A percentile compares a stretch with the other conserved stretches of the same genome.
These are phyloP conservation scores for Cochlearia excelsa DNA, from an alignment of 345 rosid genomes.

Conservation along the genomic window DNA sequence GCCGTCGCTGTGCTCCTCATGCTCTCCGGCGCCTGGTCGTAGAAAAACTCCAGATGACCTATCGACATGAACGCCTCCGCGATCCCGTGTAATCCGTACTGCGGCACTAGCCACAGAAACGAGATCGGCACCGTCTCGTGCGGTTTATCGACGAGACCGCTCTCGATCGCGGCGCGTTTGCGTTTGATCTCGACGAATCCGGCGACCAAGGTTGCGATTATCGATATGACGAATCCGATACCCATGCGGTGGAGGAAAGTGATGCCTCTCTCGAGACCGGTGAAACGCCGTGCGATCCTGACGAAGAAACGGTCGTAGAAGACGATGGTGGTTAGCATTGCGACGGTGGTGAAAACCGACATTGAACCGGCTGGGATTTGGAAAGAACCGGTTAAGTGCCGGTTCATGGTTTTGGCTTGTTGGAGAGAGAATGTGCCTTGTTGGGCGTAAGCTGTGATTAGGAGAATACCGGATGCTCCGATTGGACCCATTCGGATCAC, in stretches of 20 bases:
- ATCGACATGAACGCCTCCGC: slow-evolving; percentile 90
- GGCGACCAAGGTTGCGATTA: slow-evolving; percentile 72
- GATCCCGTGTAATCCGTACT: slow-evolving; percentile 70
- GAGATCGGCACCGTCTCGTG: slow-evolving; percentile 55
- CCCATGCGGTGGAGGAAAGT: slow-evolving; percentile 80
- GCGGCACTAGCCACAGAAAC: slow-evolving; percentile 76
- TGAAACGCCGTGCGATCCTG: slow-evolving; percentile 49
- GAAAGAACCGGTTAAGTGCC: slow-evolving; percentile 60
- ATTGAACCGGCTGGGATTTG: slow-evolving; percentile 84
- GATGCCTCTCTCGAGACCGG: slow-evolving; percentile 83
- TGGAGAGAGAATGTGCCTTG: slow-evolving; percentile 79
- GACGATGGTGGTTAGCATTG: slow-evolving; percentile 68
- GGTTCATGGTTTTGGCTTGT: slow-evolving; percentile 85
- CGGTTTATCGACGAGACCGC: slow-evolving; percentile 41
- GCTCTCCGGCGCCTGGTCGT: slow-evolving; percentile 85
- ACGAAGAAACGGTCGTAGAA: slow-evolving; percentile 68
- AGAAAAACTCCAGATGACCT: slow-evolving; percentile 81
- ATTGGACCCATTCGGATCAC: slow-evolving; percentile 85
- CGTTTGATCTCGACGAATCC: slow-evolving; percentile 69
- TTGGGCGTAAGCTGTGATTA: slow-evolving; percentile 75
- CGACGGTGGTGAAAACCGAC: slow-evolving; percentile 71
- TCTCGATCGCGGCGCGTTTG: slow-evolving; percentile 44
- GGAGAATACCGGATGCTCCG: slow-evolving; percentile 80
- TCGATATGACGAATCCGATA: slow-evolving; percentile 64
- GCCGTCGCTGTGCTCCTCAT: slow-evolving; percentile 82